Evolutionary conservation across 192 early-diverging fungal genomes (phyloP), one percentile per base, ranked within the genome.

Genomic region (Bifiguratus adelaidae): DNA sequence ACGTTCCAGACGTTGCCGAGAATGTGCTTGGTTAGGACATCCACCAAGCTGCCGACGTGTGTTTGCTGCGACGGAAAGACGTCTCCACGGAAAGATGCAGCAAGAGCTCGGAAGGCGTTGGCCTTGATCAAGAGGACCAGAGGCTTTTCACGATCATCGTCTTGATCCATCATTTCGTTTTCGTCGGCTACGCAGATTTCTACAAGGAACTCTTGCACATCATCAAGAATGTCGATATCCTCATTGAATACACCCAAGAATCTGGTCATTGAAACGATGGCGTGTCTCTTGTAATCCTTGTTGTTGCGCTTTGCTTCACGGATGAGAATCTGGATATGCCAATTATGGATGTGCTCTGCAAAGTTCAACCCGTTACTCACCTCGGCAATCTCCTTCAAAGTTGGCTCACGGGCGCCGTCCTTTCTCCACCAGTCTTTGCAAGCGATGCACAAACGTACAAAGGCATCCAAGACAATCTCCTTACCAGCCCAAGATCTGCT

Each of bases 401-500:
- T 43, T n/a, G 62, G 67, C 4, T 48, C 26, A 4, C 34, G 16
- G 4, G 45, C 41, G 20, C 45, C 42, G 3, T 13, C 15, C n/a
- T 43, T 48, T n/a, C 36, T 47, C 47, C 82, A 73, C 53, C 61
- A 81, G 0, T 45, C 61, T 19, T 74, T 73, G 41, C 74, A 63
- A 4, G 70, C 74, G 3, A 83, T 53, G 11, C 71, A 55, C 0
- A 86, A 36, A 9, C 61, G 58, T 6, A 65, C 66, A 35, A 88
- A 63, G 1, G 80, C 70, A 28, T 81, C 74, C 2, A 90, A 55
- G 5, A 92, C 71, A 4, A 56, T 63, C 44, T 90, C 87, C 56
- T 92, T 92, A 28, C 89, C 89, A 3, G 76, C 77, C 86, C 86
- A 92, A 1, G 83, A 83, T 29, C 89, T 55, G 4, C 84, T 81